Conservation (phyloP, 768 basidiomycete species). For the Austroboletus festivus region DNA sequence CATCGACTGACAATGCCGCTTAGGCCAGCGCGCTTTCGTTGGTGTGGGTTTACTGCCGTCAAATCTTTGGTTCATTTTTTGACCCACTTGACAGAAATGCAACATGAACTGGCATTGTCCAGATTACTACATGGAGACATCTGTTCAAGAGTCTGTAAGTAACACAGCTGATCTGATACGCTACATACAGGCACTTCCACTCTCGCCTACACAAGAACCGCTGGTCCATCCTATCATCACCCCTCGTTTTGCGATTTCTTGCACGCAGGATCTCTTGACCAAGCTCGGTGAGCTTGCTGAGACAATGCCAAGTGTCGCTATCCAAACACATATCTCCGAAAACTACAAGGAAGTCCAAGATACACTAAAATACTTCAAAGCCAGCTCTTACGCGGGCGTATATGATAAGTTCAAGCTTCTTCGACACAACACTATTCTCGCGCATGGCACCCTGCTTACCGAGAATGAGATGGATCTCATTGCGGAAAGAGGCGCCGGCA, state of each 20-base stretch:
- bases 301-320: constrained; percentile 57
- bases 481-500: constrained; percentile 59
- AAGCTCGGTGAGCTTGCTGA: constrained; percentile 59
- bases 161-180: constrained; percentile 64
- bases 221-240: constrained; percentile 90
- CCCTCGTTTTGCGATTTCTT: constrained; percentile 94
- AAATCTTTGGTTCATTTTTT: neutral
- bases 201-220: constrained; percentile 36
- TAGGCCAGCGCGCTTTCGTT: constrained; percentile 83
- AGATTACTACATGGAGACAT: constrained; percentile 65
- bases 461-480: constrained; percentile 73
- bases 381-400: constrained; percentile 68
- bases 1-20: constrained; percentile 7
- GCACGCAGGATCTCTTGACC: constrained; percentile 65
- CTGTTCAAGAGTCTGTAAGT: constrained; percentile 52
- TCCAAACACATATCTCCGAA: constrained; percentile 94
- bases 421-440: constrained; percentile 77
- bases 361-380: constrained; percentile 66
- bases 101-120: constrained; percentile 61
- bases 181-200: constrained; percentile 60
- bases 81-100: constrained; percentile 29
- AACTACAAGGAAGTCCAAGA: constrained; percentile 69
- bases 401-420: constrained; percentile 82
- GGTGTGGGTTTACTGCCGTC: constrained; percentile 52
- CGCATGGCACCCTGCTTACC: constrained; percentile 80